phyloP scores from a whole-genome alignment of 2,329 filamentous ascomycete genomes.

The Ophiostoma sp. region DNA sequence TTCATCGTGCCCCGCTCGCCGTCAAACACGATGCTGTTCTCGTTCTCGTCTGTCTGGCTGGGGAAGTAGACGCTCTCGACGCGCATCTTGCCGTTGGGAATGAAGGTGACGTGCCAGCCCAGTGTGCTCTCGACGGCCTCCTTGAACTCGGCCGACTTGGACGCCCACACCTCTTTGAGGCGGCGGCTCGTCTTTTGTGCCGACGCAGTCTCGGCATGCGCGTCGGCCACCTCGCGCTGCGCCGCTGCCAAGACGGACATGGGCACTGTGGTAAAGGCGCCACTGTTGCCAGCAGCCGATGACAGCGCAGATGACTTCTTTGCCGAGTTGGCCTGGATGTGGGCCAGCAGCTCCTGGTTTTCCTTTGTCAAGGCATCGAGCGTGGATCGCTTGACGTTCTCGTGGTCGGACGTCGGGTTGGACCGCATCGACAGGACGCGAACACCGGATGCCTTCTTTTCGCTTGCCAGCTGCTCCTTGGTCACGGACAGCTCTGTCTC shows the following conservation, averaged over 20 bases:
- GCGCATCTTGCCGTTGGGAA: constrained; percentile 93
- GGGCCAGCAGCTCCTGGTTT: constrained; percentile 73
- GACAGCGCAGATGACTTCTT: neutral
- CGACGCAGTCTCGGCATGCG: constrained; percentile 61
- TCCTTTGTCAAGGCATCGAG: constrained; percentile 73
- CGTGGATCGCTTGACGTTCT: constrained; percentile 77
- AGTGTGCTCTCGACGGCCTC: constrained; percentile 88
- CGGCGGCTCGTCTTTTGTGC: constrained; percentile 78
- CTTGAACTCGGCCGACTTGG: constrained; percentile 90
- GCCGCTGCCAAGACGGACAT: constrained; percentile 68
- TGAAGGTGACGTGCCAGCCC: constrained; percentile 91
- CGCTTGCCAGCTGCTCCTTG: constrained; percentile 64
- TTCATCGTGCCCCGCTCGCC: constrained; percentile 97
- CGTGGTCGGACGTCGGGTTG: constrained; percentile 85
- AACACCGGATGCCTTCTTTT: constrained; percentile 63
- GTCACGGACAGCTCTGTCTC: constrained; percentile 69
- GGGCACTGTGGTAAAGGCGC: constrained; percentile 59
- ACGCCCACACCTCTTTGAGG: constrained; percentile 80
- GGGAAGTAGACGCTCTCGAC: constrained; percentile 83
- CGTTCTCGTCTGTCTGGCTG: constrained; percentile 60
- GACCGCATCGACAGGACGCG: constrained; percentile 79
- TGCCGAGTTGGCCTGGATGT: constrained; percentile 48
- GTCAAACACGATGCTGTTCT: constrained; percentile 76
- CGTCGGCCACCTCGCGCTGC: constrained; percentile 68
- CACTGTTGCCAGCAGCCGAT: no score